Conservation (phyloP, 495 filamentous ascomycete genomes). For the Glarea lozoyensis region DNA sequence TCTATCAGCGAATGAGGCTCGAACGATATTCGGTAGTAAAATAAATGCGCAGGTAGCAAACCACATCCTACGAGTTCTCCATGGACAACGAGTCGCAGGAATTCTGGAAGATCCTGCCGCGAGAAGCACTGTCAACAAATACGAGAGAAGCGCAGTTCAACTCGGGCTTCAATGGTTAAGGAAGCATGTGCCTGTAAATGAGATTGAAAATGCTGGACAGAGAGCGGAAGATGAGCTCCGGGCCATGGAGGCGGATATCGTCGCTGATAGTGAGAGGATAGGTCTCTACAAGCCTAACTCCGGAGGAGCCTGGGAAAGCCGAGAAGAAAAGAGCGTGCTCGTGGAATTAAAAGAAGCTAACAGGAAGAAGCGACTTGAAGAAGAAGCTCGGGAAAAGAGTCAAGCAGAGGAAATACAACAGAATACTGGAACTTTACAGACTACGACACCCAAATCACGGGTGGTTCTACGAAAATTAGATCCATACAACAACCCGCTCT, state of each 20-base stretch:
- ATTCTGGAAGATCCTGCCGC: conserved; percentile 51
- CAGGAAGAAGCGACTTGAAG: conserved; percentile 35
- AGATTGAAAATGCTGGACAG: conserved; percentile 50
- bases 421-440: conserved; percentile 44
- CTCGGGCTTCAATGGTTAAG: conserved; percentile 62
- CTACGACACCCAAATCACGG: conserved; percentile 19
- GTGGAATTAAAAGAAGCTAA: conserved; percentile 38
- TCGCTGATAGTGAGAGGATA: conserved; percentile 33
- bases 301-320: conserved; percentile 1
- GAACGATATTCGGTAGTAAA: conserved; percentile 50
- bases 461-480: conserved; percentile 23
- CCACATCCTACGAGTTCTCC: conserved; percentile 55
- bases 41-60: conserved; percentile 48
- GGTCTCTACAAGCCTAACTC: conserved; percentile 40
- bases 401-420: conserved; percentile 31
- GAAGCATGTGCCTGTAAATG: conserved; percentile 59
- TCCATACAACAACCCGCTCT: conserved; percentile 30
- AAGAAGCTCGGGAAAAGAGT: conserved; percentile 30
- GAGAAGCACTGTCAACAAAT: conserved; percentile 24
- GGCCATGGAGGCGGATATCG: conserved; percentile 25
- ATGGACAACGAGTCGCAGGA: conserved; percentile 65
- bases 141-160: conserved; percentile 25
- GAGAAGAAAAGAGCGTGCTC: conserved; percentile 39
- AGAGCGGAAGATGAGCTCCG: conserved; percentile 47
- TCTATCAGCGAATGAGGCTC: conserved; percentile 46